These are phyloP conservation scores for Cylindrotheca closterium DNA, from an alignment of 108 stramenopile species.

Conservation along the genomic window DNA sequence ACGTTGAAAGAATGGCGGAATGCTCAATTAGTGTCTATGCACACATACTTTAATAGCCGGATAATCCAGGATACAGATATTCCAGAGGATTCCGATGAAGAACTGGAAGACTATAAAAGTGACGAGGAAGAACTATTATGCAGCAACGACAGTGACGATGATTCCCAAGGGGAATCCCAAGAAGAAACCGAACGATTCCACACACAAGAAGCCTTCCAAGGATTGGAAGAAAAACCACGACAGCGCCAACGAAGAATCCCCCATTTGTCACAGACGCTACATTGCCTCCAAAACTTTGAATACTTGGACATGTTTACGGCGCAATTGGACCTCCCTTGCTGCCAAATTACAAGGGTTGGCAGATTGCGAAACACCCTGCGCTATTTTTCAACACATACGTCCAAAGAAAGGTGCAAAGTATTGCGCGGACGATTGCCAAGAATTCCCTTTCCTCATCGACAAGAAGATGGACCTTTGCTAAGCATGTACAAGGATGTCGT, in stretches of 20 bases:
- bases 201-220: neutral
- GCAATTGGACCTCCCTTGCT: constrained; percentile 30
- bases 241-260: constrained; percentile 27
- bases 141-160: constrained; percentile 15
- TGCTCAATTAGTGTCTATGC: constrained; percentile 15
- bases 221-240: no score
- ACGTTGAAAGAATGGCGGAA: constrained; percentile 22
- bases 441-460: constrained; percentile 18
- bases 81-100: constrained; percentile 9
- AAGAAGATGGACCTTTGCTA: constrained; percentile 66
- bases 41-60: constrained; percentile 35
- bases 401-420: neutral
- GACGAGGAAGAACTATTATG: constrained; percentile 7
- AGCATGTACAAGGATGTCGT: constrained; percentile 47
- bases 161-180: constrained; percentile 7
- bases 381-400: neutral
- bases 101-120: constrained; percentile 14
- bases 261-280: constrained; percentile 27
- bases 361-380: constrained; percentile 46
- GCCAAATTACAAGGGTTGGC: constrained; percentile 45
- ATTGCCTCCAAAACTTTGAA: constrained; percentile 34
- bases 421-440: constrained; percentile 11
- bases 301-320: constrained; percentile 47
- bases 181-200: constrained; percentile 25
- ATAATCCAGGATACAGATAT: constrained; percentile 17